phyloP scores from a whole-genome alignment of 257 asterid genomes.

The Rauvolfia tetraphylla region DNA sequence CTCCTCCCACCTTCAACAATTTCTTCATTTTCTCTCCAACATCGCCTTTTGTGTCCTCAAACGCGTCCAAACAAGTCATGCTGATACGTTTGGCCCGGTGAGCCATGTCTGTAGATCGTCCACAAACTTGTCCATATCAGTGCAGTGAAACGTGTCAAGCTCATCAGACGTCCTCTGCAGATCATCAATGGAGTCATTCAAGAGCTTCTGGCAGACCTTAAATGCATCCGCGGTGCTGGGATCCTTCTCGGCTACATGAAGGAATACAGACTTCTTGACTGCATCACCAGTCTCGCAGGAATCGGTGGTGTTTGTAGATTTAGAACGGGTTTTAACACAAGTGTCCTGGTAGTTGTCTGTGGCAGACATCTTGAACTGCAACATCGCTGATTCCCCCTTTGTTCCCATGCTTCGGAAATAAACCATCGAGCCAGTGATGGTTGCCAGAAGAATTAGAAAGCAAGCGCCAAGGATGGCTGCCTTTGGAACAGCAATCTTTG shows the following conservation, averaged over 20 bases:
- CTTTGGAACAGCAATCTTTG: background rate
- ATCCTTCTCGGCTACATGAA: conserved; percentile 43
- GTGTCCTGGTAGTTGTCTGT: conserved; percentile 52
- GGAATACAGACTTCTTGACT: conserved; percentile 27
- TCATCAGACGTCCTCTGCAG: conserved; percentile 34
- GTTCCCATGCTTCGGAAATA: background rate
- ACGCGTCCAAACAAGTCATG: conserved; percentile 67
- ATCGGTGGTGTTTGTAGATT: conserved; percentile 37
- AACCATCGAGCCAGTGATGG: conserved; percentile 30
- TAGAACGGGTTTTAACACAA: conserved; percentile 40
- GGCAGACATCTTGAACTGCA: conserved; percentile 41
- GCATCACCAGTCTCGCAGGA: conserved; percentile 44
- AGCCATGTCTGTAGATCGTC: conserved; percentile 76
- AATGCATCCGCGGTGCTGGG: conserved; percentile 51
- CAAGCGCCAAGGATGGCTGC: background rate
- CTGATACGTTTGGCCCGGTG: conserved; percentile 60
- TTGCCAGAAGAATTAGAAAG: conserved; percentile 16
- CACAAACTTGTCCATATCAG: conserved; percentile 23
- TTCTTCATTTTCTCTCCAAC: conserved; percentile 40
- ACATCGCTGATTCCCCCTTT: background rate
- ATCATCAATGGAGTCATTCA: conserved; percentile 51
- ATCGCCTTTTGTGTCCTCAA: conserved; percentile 52
- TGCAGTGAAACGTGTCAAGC: conserved; percentile 27
- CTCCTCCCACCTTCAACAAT: conserved; percentile 38
- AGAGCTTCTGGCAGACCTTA: conserved; percentile 41